Conservation (phyloP, 2,329 filamentous ascomycete species). For the Daldinia sp. region DNA sequence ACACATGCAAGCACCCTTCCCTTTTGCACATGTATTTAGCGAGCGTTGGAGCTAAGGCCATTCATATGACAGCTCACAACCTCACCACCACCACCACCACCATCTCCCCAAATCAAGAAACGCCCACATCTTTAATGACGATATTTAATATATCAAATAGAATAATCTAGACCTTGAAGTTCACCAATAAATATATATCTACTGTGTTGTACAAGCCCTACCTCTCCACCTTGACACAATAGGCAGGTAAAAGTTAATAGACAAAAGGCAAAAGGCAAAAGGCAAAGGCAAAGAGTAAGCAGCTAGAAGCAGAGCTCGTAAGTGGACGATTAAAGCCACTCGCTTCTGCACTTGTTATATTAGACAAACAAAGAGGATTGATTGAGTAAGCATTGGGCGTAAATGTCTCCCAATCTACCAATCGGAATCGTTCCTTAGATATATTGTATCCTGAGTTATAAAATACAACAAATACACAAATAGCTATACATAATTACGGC, state of each 20-base stretch:
- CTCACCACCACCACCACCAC: not conserved
- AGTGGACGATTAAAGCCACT: not conserved
- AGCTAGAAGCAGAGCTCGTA: conserved; percentile 1
- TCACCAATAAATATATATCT: conserved; percentile 9
- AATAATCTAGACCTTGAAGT: conserved; percentile 15
- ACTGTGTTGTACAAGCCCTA: conserved; percentile 12
- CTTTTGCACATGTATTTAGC: not conserved
- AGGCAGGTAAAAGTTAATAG: not conserved
- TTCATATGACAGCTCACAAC: conserved; percentile 24
- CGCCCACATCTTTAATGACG: not conserved
- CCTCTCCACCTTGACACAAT: conserved; percentile 4
- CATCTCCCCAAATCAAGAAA: not conserved
- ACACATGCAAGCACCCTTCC: conserved; percentile 16
- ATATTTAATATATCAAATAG: conserved; percentile 16
- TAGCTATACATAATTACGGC: too few relatives aligned
- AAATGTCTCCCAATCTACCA: conserved; percentile 1
- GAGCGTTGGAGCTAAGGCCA: conserved; percentile 18
- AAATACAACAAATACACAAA: too few relatives aligned
- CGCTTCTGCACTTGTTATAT: conserved; percentile 10
- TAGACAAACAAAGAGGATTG: conserved; percentile 2
- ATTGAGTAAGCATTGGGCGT: conserved; percentile 9
- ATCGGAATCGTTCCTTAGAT: conserved; percentile 5
- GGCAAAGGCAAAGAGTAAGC: conserved; percentile 23
- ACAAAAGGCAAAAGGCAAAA: not conserved
- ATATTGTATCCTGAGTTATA: not conserved